Base-by-base conservation (phyloP, 257 asterid species). In the Solanum virginianum region DNA sequence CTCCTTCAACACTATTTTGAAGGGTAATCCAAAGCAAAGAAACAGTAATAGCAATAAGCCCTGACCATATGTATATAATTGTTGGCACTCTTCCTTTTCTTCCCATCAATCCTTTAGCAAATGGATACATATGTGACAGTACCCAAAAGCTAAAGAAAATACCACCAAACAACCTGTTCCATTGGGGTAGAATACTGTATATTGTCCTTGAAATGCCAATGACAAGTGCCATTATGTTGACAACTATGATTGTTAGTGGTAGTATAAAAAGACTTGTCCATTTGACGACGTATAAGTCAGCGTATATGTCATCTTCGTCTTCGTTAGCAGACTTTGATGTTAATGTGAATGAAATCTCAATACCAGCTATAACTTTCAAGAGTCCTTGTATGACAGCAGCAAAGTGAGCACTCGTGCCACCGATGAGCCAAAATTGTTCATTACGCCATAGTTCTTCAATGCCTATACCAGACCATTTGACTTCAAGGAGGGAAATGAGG, bases 371-470 rank as follows among this genome's bases (percentile, higher is more conserved):
- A 11, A 94, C 97, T 69, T 97, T 97, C 16, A 97, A 92, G 8
- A 97, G 97, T 0, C 99, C 99, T 16, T 95, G 99, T 3, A 97
- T 1, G 0, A 97, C 99, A 0, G 99, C 99, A 17, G 70, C 96
- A 2, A 97, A 89, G 71, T 97, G 99, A 0, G 98, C 99, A 80
- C 98, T 95, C 6, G 93, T 72, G 63, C 98, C 98, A 4, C 99
- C 98, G 18, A 97, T 97, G 43, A 88, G 96, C 99, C 99, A 96
- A 79, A 96, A 96, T 69, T 96, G 99, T 88, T 96, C 99, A 85
- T 96, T 96, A 17, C 99, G 86, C 99, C 98, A 96, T 93, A 92
- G 92, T 53, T 96, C 99, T 65, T 96, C 99, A 0, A 96, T 92
- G 72, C 88, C 98, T 18, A 93, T 93, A 1, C 99, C 98, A 0